Base-by-base conservation (phyloP, 2,329 filamentous ascomycete genomes). In the Neonectria magnoliae region DNA sequence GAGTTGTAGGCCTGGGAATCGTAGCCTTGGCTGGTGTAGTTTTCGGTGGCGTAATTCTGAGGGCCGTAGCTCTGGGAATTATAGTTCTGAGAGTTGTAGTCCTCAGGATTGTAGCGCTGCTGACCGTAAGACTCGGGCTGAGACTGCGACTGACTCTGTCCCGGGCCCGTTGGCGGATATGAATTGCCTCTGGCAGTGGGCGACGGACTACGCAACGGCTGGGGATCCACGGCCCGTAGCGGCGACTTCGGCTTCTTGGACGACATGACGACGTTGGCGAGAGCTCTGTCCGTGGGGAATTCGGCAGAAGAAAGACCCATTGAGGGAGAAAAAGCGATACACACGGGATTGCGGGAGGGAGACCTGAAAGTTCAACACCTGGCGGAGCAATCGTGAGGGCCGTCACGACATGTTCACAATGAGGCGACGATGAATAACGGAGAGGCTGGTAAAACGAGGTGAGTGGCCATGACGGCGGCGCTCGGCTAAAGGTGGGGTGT, bases 191-290 rank as follows among this genome's bases (percentile, higher is more conserved):
- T 60, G 67, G 65, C 20, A 71, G 54, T 14, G 20, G 75, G 72
- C 29, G 73, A 74, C 5, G 67, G 71, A 51, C 63, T 73, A 16
- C 69, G 70, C 8, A 74, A 62, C 8, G 75, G 75, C 45, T 69
- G 75, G 64, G 75, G 75, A 62, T 75, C 73, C 44, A 76, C 48
- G 53, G 71, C 61, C 48, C 67, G 58, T 54, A 76, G 68, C 48
- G 72, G 72, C 61, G 69, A 64, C 25, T 72, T 67, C 47, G 57
- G 52, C 31, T 61, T 60, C 44, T 60, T 59, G 54, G 56, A 60
- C 29, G 29, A 50, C 47, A 62, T 61, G 53, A n/a, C 48, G 48
- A 52, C 57, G 64, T 18, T 44, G 58, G 51, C 56, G 29, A 36
- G 29, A 54, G 56, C 55, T 44, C 33, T 59, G 36, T 56, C 51